phyloP scores from a whole-genome alignment of 208 protist species.

The Leishmania tarentolae region DNA sequence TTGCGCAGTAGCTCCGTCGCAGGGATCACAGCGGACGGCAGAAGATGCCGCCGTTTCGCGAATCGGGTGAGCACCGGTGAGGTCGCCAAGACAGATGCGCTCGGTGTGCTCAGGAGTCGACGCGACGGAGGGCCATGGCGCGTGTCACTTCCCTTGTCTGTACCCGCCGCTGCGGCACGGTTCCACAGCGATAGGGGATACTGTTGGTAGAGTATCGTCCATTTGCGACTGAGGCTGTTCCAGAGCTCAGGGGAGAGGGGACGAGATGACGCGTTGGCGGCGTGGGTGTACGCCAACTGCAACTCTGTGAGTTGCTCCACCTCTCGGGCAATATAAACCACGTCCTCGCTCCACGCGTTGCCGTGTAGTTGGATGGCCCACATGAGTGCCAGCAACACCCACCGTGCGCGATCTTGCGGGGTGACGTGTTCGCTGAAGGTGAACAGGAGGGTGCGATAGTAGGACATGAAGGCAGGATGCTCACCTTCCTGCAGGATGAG shows the following conservation, averaged over 20 bases:
- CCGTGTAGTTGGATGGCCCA: slow-evolving; percentile 35
- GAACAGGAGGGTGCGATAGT: slow-evolving; percentile 57
- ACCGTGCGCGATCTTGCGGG: slow-evolving; percentile 39
- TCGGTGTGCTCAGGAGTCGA: slow-evolving; percentile 2
- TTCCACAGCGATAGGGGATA: slow-evolving; percentile 29
- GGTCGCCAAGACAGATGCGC: not conserved
- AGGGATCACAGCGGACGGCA: slow-evolving; percentile 8
- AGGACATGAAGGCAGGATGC: slow-evolving; percentile 59
- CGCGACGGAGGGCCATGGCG: no score
- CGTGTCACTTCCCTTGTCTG: not conserved
- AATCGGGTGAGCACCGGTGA: slow-evolving; percentile 22
- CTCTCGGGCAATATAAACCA: slow-evolving; percentile 45
- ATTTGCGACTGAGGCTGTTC: slow-evolving; percentile 40
- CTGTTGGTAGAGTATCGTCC: slow-evolving; percentile 41
- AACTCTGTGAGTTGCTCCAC: slow-evolving; percentile 38
- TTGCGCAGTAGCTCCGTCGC: slow-evolving; percentile 11
- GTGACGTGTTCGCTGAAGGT: slow-evolving; percentile 27
- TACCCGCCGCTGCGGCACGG: not conserved
- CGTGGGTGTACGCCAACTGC: slow-evolving; percentile 6
- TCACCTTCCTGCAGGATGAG: slow-evolving; percentile 75
- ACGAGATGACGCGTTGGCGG: not conserved
- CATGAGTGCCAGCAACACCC: slow-evolving; percentile 43
- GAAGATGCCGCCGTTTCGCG: slow-evolving; percentile 8
- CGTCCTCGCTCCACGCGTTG: slow-evolving; percentile 21
- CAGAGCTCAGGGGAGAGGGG: slow-evolving; percentile 21